These are phyloP conservation scores for Lecanoromycetidae sp. DNA, from an alignment of 2,329 filamentous ascomycete genomes.

Conservation along the genomic window DNA sequence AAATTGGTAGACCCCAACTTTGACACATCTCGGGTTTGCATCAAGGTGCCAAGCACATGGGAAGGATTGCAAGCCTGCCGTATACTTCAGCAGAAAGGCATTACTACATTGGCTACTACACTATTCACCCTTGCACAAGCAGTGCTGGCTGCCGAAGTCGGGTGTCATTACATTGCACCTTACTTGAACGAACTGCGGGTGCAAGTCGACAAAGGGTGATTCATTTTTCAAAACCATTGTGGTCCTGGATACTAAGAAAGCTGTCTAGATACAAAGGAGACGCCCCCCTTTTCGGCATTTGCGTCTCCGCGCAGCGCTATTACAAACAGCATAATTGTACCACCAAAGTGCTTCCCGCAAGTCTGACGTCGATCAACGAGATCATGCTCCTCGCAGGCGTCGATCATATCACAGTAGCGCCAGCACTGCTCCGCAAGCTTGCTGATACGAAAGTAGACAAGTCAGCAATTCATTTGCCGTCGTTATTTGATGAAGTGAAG, in stretches of 20 bases:
- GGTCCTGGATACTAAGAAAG: not conserved
- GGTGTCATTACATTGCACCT: constrained; percentile 51
- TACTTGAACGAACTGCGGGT: constrained; percentile 54
- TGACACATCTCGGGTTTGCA: constrained; percentile 41
- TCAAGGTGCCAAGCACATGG: constrained; percentile 53
- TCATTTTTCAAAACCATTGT: not conserved
- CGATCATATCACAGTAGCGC: constrained; percentile 48
- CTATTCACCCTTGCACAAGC: constrained; percentile 52
- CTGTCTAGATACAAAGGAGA: constrained; percentile 35
- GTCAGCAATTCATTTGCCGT: constrained; percentile 25
- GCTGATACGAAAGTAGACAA: constrained; percentile 28
- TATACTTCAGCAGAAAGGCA: constrained; percentile 40
- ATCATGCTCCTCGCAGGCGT: constrained; percentile 47
- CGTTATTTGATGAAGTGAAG: constrained; percentile 20
- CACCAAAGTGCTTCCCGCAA: constrained; percentile 45
- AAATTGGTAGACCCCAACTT: constrained; percentile 33
- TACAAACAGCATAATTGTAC: constrained; percentile 32
- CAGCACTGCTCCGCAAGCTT: constrained; percentile 39
- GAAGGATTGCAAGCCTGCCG: constrained; percentile 51
- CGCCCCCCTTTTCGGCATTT: constrained; percentile 40
- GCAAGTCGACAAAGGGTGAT: constrained; percentile 42
- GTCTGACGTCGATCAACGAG: constrained; percentile 45
- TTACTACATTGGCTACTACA: constrained; percentile 47
- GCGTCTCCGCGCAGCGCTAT: constrained; percentile 41
- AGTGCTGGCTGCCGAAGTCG: constrained; percentile 43